phyloP scores from a whole-genome alignment of 2,329 filamentous ascomycete species.

The Colletotrichum agaves region DNA sequence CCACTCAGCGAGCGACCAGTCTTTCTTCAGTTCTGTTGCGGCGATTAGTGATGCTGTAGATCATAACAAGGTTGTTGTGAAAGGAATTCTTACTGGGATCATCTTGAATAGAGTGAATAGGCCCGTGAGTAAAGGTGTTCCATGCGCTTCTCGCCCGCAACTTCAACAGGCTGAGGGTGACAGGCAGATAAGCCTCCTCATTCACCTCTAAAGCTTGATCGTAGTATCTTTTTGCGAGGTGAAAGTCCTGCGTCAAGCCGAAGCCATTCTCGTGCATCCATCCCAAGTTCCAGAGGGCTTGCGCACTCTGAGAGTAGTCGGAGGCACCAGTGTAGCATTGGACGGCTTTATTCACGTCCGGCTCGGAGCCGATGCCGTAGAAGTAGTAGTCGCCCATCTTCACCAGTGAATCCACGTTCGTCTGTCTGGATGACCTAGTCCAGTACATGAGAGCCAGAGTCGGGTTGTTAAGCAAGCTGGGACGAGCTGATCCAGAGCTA shows the following conservation, averaged over 20 bases:
- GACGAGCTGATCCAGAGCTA: constrained; percentile 6
- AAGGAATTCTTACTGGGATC: constrained; percentile 75
- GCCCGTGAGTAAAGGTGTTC: constrained; percentile 93
- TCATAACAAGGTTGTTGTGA: neutral
- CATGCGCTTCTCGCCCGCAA: constrained; percentile 87
- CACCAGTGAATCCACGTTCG: constrained; percentile 91
- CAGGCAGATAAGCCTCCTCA: constrained; percentile 91
- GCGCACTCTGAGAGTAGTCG: constrained; percentile 90
- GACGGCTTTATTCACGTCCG: constrained; percentile 85
- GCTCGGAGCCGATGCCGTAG: constrained; percentile 77
- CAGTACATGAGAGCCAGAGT: constrained; percentile 86
- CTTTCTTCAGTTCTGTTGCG: constrained; percentile 71
- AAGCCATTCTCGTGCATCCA: constrained; percentile 99
- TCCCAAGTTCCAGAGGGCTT: constrained; percentile 95
- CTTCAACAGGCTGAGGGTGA: constrained; percentile 88
- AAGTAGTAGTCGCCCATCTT: constrained; percentile 99
- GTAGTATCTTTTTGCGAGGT: constrained; percentile 96
- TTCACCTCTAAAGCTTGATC: constrained; percentile 93
- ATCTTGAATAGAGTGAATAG: constrained; percentile 90
- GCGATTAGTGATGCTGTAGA: constrained; percentile 43
- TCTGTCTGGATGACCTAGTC: constrained; percentile 92
- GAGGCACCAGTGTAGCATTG: constrained; percentile 93
- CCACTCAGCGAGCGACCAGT: constrained; percentile 88
- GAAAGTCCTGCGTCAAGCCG: constrained; percentile 92
- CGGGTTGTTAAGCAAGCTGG: constrained; percentile 61